These are phyloP conservation scores for Cyberlindnera americana DNA, from an alignment of 805 yeast species.

Conservation along the genomic window DNA sequence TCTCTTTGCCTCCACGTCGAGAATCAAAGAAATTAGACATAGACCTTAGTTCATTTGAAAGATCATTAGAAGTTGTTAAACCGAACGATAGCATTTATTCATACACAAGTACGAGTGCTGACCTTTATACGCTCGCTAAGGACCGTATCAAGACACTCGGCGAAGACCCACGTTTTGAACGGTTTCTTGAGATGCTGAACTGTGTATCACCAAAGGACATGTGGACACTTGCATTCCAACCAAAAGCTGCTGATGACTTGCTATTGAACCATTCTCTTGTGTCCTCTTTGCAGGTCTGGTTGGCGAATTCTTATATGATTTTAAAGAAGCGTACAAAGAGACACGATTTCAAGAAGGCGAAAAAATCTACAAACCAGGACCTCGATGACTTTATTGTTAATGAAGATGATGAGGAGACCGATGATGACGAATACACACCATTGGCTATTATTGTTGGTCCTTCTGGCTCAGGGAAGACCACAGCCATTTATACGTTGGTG, in stretches of 20 bases:
- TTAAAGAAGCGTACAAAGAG: conserved; percentile 34
- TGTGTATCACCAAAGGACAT: conserved; percentile 5
- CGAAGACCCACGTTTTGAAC: conserved; percentile 2
- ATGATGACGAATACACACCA: conserved; percentile 47
- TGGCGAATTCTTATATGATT: conserved; percentile 30
- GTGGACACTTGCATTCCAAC: conserved; percentile 33
- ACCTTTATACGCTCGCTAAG: conserved; percentile 2
- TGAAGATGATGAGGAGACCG: conserved; percentile 21
- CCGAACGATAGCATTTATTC: not conserved
- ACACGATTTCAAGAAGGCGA: conserved; percentile 28
- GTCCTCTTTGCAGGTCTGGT: conserved; percentile 28
- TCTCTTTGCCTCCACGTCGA: conserved; percentile 1
- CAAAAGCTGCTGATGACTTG: conserved; percentile 29
- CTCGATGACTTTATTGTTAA: conserved; percentile 33
- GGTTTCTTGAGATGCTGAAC: conserved; percentile 1
- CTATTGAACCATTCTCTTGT: conserved; percentile 27
- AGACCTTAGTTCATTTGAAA: not conserved
- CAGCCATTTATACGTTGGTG: conserved; percentile 66
- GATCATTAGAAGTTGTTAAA: not conserved
- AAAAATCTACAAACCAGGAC: conserved; percentile 23
- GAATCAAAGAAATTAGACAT: not conserved
- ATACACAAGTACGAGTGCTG: not conserved
- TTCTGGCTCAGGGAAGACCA: conserved; percentile 74
- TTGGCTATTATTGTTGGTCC: conserved; percentile 67
- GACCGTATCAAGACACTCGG: conserved; percentile 3